Evolutionary conservation across 192 early-diverging fungal genomes (phyloP), one percentile per base, ranked within the genome.

Genomic region (Cladochytrium replicatum): DNA sequence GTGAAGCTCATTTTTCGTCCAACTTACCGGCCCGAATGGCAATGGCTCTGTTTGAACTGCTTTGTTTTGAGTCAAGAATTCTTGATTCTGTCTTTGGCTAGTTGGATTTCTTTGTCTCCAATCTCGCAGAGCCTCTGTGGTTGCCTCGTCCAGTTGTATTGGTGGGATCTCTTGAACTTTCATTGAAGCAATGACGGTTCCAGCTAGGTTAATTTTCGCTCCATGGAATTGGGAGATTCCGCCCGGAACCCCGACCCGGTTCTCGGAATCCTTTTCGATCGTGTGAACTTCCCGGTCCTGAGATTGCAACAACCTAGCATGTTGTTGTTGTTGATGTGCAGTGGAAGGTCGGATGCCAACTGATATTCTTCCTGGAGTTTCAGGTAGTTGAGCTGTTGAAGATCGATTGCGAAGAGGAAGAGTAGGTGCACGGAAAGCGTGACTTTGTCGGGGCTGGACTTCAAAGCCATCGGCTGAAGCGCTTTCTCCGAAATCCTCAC

Each of bases 1-100:
- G 11, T 13, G 17, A 13, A 27, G 13, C 32, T 44, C 32, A 27
- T 11, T 26, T 26, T 44, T 44, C 41, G 7, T 24, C 23, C 4
- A 17, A 30, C 50, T 48, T 52, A 56, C 39, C 45, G 50, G 54
- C n/a, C 38, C 60, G 32, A 50, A 58, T 11, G 46, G 49, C 26
- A 52, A 42, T 43, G 30, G 21, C 27, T 23, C 21, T n/a, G 67
- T 63, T 48, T 60, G 52, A 15, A 57, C 40, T 3, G 46, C 45
- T 6, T 51, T 40, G 4, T 60, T 23, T 19, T 32, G 39, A n/a
- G n/a, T n/a, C n/a, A n/a, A n/a, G n/a, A n/a, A n/a, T n/a, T n/a
- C n/a, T n/a, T 38, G 6, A 28, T 71, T 8, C 30, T 41, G 1
- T 3, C 28, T n/a, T n/a, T n/a, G n/a, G n/a, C n/a, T n/a, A n/a